phyloP scores from a whole-genome alignment of 2,329 filamentous ascomycete genomes.

The Blumeria hordei region DNA sequence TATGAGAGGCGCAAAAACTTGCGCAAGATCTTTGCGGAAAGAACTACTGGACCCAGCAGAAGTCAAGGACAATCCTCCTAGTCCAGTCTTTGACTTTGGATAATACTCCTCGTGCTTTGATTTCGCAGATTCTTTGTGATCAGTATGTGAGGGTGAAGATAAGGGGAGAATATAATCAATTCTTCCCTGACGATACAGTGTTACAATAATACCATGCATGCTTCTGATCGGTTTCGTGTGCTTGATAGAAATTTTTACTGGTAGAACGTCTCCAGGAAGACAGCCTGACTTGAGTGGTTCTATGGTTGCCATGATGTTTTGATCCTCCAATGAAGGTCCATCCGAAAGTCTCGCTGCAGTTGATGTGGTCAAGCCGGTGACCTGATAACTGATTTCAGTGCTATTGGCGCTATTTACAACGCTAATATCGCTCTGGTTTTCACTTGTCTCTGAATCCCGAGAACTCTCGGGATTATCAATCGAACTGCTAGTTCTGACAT shows the following conservation, averaged over 20 bases:
- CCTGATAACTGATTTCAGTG: constrained; percentile 21
- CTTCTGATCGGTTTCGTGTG: constrained; percentile 82
- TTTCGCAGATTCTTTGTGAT: constrained; percentile 40
- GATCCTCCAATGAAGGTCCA: constrained; percentile 27
- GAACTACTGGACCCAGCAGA: constrained; percentile 70
- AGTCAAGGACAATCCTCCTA: constrained; percentile 66
- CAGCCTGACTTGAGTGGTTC: constrained; percentile 66
- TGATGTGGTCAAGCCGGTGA: background rate
- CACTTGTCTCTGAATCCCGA: constrained; percentile 23
- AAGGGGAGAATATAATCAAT: constrained; percentile 31
- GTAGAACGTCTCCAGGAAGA: constrained; percentile 61
- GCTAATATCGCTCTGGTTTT: constrained; percentile 39
- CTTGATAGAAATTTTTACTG: constrained; percentile 57
- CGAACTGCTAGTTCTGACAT: constrained; percentile 14
- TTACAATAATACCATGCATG: constrained; percentile 77
- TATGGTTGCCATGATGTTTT: constrained; percentile 67
- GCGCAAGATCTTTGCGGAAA: constrained; percentile 87
- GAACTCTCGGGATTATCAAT: constrained; percentile 16
- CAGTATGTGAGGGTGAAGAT: constrained; percentile 31
- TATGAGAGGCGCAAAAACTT: constrained; percentile 70
- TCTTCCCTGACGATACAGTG: constrained; percentile 70
- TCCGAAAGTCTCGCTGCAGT: constrained; percentile 15
- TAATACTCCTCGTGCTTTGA: constrained; percentile 54
- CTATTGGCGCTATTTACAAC: constrained; percentile 27
- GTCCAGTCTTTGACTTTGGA: constrained; percentile 63